Conservation (phyloP, 2,329 filamentous ascomycete genomes). For the Amauroascus niger region DNA sequence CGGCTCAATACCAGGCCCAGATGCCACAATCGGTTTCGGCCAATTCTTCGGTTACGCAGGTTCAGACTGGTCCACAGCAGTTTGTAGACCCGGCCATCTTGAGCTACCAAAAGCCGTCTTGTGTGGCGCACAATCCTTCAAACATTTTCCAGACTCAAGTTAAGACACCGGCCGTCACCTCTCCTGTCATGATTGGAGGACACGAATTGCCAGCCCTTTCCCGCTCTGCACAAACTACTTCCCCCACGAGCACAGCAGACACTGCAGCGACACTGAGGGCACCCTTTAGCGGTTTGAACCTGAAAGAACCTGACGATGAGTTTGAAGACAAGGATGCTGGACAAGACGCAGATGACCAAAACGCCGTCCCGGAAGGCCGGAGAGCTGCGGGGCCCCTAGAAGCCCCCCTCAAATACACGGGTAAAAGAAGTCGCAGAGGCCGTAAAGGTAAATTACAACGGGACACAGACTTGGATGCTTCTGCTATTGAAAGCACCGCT, state of each 20-base stretch:
- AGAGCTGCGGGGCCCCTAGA: constrained; percentile 21
- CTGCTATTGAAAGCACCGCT: constrained; percentile 26
- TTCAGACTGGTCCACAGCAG: constrained; percentile 25
- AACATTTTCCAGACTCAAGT: constrained; percentile 4
- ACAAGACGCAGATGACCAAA: constrained; percentile 17
- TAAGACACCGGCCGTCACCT: constrained; percentile 16
- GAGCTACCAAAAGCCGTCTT: constrained; percentile 46
- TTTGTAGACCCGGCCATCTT: constrained; percentile 80
- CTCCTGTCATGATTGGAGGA: constrained; percentile 27
- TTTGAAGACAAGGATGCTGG: constrained; percentile 11
- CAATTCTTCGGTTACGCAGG: constrained; percentile 17
- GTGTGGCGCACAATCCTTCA: constrained; percentile 17
- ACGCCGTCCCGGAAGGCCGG: constrained; percentile 16
- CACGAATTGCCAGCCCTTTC: constrained; percentile 20
- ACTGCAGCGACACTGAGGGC: constrained; percentile 37
- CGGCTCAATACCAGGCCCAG: constrained; percentile 1
- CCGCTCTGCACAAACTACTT: constrained; percentile 11
- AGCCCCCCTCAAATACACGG: constrained; percentile 21
- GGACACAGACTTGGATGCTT: constrained; percentile 35
- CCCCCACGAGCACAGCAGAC: constrained; percentile 16
- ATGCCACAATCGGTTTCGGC: constrained; percentile 11
- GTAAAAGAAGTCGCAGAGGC: constrained; percentile 40
- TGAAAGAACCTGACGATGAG: constrained; percentile 24
- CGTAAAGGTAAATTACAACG: constrained; percentile 39
- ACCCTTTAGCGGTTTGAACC: constrained; percentile 36